Base-by-base conservation (phyloP, 2,329 filamentous ascomycete species). In the Graphium sp. region DNA sequence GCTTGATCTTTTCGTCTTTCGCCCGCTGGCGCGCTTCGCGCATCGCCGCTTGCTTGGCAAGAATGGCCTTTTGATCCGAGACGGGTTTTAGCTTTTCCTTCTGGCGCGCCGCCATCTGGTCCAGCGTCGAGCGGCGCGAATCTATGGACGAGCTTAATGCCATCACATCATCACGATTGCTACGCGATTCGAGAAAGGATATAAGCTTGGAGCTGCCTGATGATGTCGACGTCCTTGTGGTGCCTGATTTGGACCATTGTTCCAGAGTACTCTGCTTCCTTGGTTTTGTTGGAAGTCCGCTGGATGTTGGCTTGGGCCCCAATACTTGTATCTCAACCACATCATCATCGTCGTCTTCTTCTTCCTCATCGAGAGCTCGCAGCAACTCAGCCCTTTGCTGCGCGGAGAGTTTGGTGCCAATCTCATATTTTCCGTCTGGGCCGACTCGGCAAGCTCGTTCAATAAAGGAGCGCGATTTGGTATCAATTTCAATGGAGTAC, bases 341-440 rank as follows among this genome's bases (percentile, higher is more conserved):
- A 12, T 32, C 29, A n/a, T 30, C 22, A 2, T 33, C 30, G 9
- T 62, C 52, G 11, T 64, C 55, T 18, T 71, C 67, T 24, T 64
- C 58, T 5, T 68, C 64, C 32, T 74, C 65, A 16, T 67, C 66
- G 11, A 76, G 49, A 7, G 67, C 70, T 41, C 70, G 64, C 28
- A 73, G 54, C 20, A 95, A 59, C 50, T 93, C 81, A 8, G 85
- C 87, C 39, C 85, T 83, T 45, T 95, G 84, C 32, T 78, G 74
- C 20, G 70, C 67, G 9, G 68, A 80, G 39, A 95, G 55, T 40
- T 92, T 93, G 2, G 85, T 92, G 41, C 69, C 75, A 37, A 75
- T 66, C 13, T 62, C 53, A 35, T 66, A 64, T 45, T 60, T 53
- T 45, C 69, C 62, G 29, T 59, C 52, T 20, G 62, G 55, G 33